A percentile compares a stretch with the other conserved stretches of the same genome.
phyloP scores from a whole-genome alignment of 768 basidiomycete species.

The Ramaria sp. region DNA sequence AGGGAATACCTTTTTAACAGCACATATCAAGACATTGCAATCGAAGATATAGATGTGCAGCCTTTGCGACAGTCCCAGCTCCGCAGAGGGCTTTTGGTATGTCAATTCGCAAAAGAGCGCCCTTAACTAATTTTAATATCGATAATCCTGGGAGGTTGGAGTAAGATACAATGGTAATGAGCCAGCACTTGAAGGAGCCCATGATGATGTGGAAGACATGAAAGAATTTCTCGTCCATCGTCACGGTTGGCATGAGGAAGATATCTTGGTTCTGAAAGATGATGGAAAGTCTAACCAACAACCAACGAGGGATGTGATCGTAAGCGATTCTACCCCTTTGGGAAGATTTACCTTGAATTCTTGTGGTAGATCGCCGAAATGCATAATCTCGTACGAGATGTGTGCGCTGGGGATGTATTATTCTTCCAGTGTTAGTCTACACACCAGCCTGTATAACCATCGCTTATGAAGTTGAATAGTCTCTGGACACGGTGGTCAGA shows the following conservation, averaged over 20 bases:
- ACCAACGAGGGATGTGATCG: neutral
- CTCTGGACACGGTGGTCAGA: slow-evolving; percentile 3
- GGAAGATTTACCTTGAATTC: neutral
- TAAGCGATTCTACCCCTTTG: neutral
- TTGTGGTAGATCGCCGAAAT: neutral
- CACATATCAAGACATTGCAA: neutral
- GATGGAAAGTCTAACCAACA: neutral
- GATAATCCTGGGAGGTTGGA: neutral
- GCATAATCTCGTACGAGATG: neutral
- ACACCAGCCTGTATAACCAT: neutral
- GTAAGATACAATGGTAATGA: neutral
- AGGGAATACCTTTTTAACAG: neutral
- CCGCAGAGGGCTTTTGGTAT: neutral
- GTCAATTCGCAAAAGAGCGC: neutral
- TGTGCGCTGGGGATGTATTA: neutral
- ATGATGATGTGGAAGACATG: neutral
- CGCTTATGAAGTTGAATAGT: neutral
- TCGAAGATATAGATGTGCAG: neutral
- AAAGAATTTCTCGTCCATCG: neutral
- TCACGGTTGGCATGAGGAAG: neutral
- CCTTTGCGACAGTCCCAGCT: neutral
- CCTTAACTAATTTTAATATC: neutral
- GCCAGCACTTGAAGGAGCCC: neutral
- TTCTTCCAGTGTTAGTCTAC: neutral
- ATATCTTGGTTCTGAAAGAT: neutral